Percentiles rank a stretch among this genome's conserved stretches.
These are phyloP conservation scores for Lasiodiplodia hormozganensis DNA, from an alignment of 2,329 filamentous ascomycete species.

Conservation along the genomic window DNA sequence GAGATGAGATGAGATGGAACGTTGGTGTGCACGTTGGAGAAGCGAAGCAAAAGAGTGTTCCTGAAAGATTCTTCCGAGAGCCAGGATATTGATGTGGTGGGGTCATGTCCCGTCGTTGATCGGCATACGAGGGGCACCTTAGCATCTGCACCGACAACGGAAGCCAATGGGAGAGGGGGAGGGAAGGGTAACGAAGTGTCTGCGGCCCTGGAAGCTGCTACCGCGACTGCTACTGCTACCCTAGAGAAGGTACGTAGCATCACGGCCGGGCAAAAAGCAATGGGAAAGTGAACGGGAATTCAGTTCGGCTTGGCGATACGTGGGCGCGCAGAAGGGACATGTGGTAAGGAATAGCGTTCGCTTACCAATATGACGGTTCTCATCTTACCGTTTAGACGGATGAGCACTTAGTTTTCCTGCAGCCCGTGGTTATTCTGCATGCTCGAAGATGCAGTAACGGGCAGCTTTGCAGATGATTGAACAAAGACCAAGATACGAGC, in stretches of 20 bases:
- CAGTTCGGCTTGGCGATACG: not conserved
- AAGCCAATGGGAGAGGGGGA: not conserved
- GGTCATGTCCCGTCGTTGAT: not conserved
- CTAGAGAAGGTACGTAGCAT: slow-evolving; percentile 16
- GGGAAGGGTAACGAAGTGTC: not conserved
- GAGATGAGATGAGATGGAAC: not conserved
- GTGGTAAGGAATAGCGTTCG: slow-evolving; percentile 16
- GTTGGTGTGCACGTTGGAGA: not conserved
- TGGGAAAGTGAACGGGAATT: not conserved
- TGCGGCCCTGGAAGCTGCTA: not conserved
- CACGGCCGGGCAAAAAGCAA: not conserved
- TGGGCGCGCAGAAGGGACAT: not conserved
- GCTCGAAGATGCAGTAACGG: not conserved
- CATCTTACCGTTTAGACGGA: not conserved
- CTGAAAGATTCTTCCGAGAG: not conserved
- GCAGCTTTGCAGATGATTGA: slow-evolving; percentile 3
- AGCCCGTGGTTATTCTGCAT: not conserved
- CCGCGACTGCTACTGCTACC: slow-evolving; percentile 12
- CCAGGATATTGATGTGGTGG: not conserved
- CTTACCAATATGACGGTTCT: not conserved
- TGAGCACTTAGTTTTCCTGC: not conserved
- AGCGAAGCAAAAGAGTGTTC: not conserved
- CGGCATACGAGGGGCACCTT: not conserved
- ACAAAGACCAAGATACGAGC: slow-evolving; percentile 4
- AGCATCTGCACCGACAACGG: not conserved